Evolutionary conservation across 768 basidiomycete genomes (phyloP), one percentile per base, ranked within the genome.

Genomic region (Lactifluus piperatus): DNA sequence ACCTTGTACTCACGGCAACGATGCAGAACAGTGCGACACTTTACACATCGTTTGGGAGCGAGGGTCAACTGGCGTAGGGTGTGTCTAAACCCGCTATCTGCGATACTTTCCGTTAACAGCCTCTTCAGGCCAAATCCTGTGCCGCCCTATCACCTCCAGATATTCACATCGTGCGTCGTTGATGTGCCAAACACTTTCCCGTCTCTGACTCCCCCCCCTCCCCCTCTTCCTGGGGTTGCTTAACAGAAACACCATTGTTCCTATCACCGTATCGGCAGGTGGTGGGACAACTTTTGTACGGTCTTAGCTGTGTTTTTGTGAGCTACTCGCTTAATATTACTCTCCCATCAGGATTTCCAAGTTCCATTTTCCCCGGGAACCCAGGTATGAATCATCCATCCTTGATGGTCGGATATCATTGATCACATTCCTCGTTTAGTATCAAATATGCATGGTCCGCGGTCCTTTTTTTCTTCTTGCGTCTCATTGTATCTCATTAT

Each of bases 391-490:
- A 20, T 32, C 26, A 47, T 8, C 11, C 14, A 27, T 13, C 26
- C 11, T 27, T 5, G 24, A 26, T 41, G 51, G 6, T 43, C 39
- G 43, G 43, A 13, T 16, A 27, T 16, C 29, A 8, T 45, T 46
- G 30, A 58, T 47, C 8, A 18, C n/a, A 14, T 29, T 27, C n/a
- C n/a, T 50, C 30, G 27, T 54, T 32, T 44, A 82, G 79, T 85
- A 82, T 68, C 82, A 84, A 73, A 80, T 82, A 64, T 85, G 83
- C 73, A 84, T 85, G 83, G 82, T 83, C 43, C 51, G 73, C 49
- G 0, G 32, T 29, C 18, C 48, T 30, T 27, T 24, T 14, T 10
- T 26, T 16, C 20, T 14, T 10, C n/a, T 16, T 27, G 26, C 24
- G 36, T 27, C 22, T n/a, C 30, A 24, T 16, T 37, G 43, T 20